These are phyloP conservation scores for Lepiota venenata DNA, from an alignment of 768 basidiomycete genomes.

Conservation along the genomic window DNA sequence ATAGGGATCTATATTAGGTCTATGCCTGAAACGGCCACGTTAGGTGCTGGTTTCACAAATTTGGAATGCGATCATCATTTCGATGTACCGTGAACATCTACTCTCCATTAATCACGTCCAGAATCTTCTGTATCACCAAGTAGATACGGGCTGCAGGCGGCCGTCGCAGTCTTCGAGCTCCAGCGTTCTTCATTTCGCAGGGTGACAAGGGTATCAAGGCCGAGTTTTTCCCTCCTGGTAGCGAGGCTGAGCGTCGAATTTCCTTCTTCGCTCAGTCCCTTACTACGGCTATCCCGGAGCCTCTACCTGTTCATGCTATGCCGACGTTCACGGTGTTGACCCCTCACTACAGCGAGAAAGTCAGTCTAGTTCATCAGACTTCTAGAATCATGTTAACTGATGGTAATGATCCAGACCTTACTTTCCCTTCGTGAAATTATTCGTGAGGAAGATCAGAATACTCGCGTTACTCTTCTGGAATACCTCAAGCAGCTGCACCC, in stretches of 20 bases:
- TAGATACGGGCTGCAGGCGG: constrained; percentile 77
- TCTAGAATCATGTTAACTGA: constrained; percentile 7
- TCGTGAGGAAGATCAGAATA: constrained; percentile 96
- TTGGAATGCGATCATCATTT: constrained; percentile 99
- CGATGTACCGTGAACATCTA: constrained; percentile 99
- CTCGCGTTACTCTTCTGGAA: constrained; percentile 94
- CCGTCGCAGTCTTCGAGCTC: constrained; percentile 88
- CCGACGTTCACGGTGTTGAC: constrained; percentile 98
- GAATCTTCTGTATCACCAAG: constrained; percentile 96
- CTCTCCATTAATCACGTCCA: constrained; percentile 98
- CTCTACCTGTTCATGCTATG: constrained; percentile 98
- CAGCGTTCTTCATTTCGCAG: constrained; percentile 98
- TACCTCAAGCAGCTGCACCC: constrained; percentile 98
- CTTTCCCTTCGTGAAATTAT: constrained; percentile 97
- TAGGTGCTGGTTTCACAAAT: constrained; percentile 97
- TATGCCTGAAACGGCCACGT: not conserved
- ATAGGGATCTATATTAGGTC: too few relatives aligned
- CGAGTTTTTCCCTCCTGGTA: constrained; percentile 93
- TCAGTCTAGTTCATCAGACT: constrained; percentile 24
- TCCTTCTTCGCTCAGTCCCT: constrained; percentile 99
- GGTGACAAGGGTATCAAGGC: constrained; percentile 74
- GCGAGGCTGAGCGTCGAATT: constrained; percentile 95
- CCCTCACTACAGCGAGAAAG: constrained; percentile 98
- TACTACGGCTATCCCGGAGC: constrained; percentile 91
- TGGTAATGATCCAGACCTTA: constrained; percentile 57